Base-by-base conservation (phyloP, 1,284 basidiomycete species). In the Fomes fomentarius region DNA sequence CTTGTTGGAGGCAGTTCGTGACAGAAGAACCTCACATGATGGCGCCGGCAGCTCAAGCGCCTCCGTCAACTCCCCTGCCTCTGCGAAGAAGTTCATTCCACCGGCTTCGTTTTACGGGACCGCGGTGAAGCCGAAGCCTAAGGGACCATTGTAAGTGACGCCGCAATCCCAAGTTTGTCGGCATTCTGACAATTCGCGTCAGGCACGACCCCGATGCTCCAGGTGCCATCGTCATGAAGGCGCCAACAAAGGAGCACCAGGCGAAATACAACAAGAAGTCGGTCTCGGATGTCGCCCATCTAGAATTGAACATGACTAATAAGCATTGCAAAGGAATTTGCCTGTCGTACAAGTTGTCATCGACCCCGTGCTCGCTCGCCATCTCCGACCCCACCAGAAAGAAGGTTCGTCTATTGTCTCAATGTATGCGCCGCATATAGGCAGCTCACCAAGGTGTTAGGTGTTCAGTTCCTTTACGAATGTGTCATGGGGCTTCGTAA, bases 401-500 rank as follows among this genome's bases (percentile, higher is more conserved):
- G 93, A 97, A 77, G 96, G 96, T 81, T 65, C 24, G 74, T 48
- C 4, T 19, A 7, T 14, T 6, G 21, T 9, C 7, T 17, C 15
- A 10, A 10, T 26, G 3, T 10, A 28, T 9, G 10, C 17, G 2
- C 24, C 52, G 21, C 7, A 30, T 46, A 10, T 40, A 39, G 14
- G 15, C 19, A 38, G 22, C 49, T 49, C 22, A 1, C n/a, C 39
- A 15, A 33, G 19, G 30, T 39, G 41, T 48, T 31, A 89, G 89
- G 91, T 38, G 80, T 92, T 34, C 81, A 87, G 69, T 99, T 99
- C 71, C 79, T 99, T 77, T 99, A 99, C 69, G 93, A 96, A 69
- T 93, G 91, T 62, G 91, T 96, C 19, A 98, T 98, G 93, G 96
- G 96, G 8, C 78, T 98, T 70, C 82, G 91, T 28, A 91, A 88